Evolutionary conservation across 352 stramenopile genomes (phyloP).

Genomic region (Globisporangium cylindrosporum): DNA sequence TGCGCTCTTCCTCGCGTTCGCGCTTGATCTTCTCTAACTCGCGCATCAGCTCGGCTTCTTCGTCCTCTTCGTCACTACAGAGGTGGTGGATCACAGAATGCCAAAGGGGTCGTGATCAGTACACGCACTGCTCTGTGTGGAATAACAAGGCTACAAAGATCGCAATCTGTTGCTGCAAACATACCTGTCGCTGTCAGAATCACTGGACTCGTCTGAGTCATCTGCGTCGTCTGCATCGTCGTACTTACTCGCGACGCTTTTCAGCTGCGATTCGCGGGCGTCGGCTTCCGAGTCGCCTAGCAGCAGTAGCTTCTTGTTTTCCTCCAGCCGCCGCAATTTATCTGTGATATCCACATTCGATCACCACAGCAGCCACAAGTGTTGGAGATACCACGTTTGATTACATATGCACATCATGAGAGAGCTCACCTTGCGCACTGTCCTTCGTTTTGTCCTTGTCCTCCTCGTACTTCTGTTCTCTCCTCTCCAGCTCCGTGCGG

Average conservation of each 20-base stretch:
- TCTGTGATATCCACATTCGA: constrained; percentile 23
- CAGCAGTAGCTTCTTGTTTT: constrained; percentile 82
- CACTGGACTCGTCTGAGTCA: constrained; percentile 57
- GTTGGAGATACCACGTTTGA: not conserved
- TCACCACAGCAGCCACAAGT: constrained; percentile 11
- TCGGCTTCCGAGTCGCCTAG: constrained; percentile 72
- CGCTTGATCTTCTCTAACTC: constrained; percentile 98
- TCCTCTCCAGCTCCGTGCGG: constrained; percentile 68
- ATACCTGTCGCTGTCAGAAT: constrained; percentile 75
- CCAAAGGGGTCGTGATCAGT: not conserved
- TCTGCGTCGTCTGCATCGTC: constrained; percentile 88
- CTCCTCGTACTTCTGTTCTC: constrained; percentile 69
- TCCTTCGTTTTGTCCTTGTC: constrained; percentile 76
- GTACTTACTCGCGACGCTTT: constrained; percentile 87
- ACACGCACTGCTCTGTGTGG: not conserved
- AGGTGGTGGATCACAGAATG: not conserved
- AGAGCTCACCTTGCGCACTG: constrained; percentile 61
- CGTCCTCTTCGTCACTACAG: constrained; percentile 90
- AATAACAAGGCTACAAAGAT: not conserved
- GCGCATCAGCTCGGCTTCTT: constrained; percentile 95
- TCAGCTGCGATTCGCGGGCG: constrained; percentile 80
- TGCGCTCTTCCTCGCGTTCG: constrained; percentile 92
- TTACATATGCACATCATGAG: not conserved
- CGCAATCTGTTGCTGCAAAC: not conserved
- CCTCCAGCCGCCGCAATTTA: constrained; percentile 64